These are phyloP conservation scores for Oryza meridionalis DNA, from an alignment of 176 grass and related monocot genomes.

Conservation along the genomic window DNA sequence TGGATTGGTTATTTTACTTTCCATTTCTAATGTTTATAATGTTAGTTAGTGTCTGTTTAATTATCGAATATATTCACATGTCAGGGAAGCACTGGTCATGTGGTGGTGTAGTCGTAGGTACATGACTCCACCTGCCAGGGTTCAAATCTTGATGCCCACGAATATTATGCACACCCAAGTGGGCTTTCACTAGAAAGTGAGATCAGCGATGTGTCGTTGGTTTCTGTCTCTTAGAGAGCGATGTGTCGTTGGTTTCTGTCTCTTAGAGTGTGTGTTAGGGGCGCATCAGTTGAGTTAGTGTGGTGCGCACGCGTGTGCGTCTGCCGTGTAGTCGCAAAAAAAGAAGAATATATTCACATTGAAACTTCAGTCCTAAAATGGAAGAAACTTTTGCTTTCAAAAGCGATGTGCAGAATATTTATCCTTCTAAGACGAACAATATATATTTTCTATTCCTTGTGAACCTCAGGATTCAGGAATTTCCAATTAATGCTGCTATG, in stretches of 20 bases:
- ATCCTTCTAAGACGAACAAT: neutral
- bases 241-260: too few relatives aligned
- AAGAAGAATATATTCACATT: neutral
- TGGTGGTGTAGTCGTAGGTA: too few relatives aligned
- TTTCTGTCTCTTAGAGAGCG: too few relatives aligned
- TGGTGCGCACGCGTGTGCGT: too few relatives aligned
- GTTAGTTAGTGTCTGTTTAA: neutral
- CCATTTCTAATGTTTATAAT: neutral
- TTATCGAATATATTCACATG: neutral
- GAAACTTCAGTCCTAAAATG: conserved; percentile 11
- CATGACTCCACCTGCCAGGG: too few relatives aligned
- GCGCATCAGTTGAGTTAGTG: too few relatives aligned
- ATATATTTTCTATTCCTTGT: conserved; percentile 15
- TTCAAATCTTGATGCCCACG: too few relatives aligned
- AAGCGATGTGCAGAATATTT: neutral
- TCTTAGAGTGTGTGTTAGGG: too few relatives aligned
- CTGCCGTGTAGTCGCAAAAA: too few relatives aligned
- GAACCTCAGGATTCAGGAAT: neutral
- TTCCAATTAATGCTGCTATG: conserved; percentile 29
- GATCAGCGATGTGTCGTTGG: too few relatives aligned
- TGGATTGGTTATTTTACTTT: neutral
- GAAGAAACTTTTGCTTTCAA: neutral
- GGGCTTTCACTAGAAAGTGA: too few relatives aligned
- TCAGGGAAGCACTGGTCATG: neutral
- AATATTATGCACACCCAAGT: too few relatives aligned